Evolutionary conservation across 768 basidiomycete species (phyloP).

Genomic region (Albatrellus ellisii): DNA sequence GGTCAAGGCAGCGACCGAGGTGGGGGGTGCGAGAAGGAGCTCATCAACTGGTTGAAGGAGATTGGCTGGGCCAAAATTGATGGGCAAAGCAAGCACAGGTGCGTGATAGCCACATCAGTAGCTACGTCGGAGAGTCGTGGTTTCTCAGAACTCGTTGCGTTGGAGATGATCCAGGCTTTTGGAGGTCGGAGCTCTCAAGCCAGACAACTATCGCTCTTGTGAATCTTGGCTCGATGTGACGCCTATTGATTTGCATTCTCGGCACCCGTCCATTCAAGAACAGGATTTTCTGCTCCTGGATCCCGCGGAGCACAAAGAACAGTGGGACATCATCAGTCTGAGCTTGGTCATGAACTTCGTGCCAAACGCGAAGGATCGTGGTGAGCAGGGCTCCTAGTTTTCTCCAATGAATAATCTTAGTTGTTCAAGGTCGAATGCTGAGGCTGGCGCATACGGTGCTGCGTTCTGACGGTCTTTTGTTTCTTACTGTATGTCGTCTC

Average conservation of each 20-base stretch:
- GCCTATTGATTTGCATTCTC: conserved; percentile 76
- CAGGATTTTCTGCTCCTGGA: conserved; percentile 76
- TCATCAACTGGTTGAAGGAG: conserved; percentile 65
- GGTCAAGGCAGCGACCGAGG: conserved; percentile 77
- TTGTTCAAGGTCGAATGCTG: conserved; percentile 56
- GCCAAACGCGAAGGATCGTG: conserved; percentile 60
- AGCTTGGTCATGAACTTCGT: conserved; percentile 90
- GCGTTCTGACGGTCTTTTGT: conserved; percentile 41
- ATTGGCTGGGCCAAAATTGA: conserved; percentile 18
- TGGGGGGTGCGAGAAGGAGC: conserved; percentile 75
- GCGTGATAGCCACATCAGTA: no score
- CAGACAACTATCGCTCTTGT: conserved; percentile 64
- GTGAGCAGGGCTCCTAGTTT: conserved; percentile 24
- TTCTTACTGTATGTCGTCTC: conserved; percentile 36
- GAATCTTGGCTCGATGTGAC: conserved; percentile 57
- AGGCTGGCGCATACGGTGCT: conserved; percentile 44
- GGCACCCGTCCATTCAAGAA: conserved; percentile 70
- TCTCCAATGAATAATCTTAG: not conserved
- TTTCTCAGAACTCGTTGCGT: not conserved
- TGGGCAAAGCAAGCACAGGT: conserved; percentile 21
- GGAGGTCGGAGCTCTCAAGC: conserved; percentile 81
- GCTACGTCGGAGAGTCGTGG: not conserved
- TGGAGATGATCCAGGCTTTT: conserved; percentile 39
- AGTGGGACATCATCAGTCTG: conserved; percentile 75
- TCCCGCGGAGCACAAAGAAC: conserved; percentile 28